Conservation (phyloP, 192 early-diverging fungal species). For the Linnemannia elongata region DNA sequence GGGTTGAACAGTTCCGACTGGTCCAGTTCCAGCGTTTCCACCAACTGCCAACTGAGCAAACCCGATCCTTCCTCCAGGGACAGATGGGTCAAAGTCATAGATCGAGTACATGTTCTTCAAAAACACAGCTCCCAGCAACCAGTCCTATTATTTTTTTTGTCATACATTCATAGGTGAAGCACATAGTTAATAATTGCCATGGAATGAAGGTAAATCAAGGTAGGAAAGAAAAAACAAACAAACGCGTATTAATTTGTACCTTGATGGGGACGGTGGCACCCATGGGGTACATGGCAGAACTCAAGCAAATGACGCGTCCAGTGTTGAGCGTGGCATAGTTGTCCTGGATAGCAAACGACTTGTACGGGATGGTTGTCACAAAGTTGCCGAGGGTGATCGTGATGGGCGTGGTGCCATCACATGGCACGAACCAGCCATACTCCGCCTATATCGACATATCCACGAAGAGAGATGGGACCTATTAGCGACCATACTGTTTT, state of each 20-base stretch:
- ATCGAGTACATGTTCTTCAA: slow-evolving; percentile 64
- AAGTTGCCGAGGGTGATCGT: slow-evolving; percentile 46
- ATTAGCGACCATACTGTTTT: not conserved
- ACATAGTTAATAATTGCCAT: not conserved
- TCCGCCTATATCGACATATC: not conserved
- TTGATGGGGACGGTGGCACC: not conserved
- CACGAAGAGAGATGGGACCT: not conserved
- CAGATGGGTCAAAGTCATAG: slow-evolving; percentile 59
- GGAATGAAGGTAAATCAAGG: no score
- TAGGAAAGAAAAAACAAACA: not conserved
- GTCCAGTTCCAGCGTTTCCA: not conserved
- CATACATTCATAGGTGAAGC: not conserved
- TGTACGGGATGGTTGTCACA: slow-evolving; percentile 27
- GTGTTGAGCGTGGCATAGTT: slow-evolving; percentile 11
- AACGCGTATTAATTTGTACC: not conserved
- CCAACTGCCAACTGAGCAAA: slow-evolving; percentile 52
- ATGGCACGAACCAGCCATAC: slow-evolving; percentile 57
- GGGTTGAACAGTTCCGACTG: no score
- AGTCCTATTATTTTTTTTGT: slow-evolving; percentile 32
- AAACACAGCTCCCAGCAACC: slow-evolving; percentile 65
- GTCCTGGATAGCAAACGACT: slow-evolving; percentile 53
- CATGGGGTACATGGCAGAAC: slow-evolving; percentile 32
- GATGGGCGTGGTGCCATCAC: slow-evolving; percentile 24
- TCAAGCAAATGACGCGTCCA: slow-evolving; percentile 32
- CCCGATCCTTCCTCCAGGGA: slow-evolving; percentile 55